Evolutionary conservation across 2,329 filamentous ascomycete species (phyloP), one percentile per base, ranked within the genome.

Genomic region (Fusarium begoniae): DNA sequence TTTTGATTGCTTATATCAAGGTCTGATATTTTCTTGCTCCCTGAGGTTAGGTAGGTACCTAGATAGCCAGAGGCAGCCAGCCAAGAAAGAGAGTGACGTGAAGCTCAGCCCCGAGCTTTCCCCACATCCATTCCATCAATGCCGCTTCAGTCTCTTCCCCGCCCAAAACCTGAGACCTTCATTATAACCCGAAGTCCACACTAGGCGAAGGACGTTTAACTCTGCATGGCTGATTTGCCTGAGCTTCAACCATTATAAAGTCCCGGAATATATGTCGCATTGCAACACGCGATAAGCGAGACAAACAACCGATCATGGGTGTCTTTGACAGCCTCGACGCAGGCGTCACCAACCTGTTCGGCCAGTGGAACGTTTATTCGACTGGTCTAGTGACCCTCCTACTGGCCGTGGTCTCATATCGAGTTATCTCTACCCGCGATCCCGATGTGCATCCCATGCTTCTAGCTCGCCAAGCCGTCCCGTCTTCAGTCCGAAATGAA

Each of bases 381-480:
- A 96, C 93, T 7, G 79, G 77, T 26, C 87, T 99, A 73, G 87
- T 90, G 51, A 89, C 92, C 30, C 79, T 89, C 69, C 86, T 98
- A 48, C 85, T 92, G 69, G 85, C 88, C 62, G 88, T 95, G 78
- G 83, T 96, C 64, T 87, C 91, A 65, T 95, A 94, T 82, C 89
- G 91, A 50, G 84, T 97, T 73, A 85, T 93, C 78, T 90, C 90
- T 70, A 88, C 90, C 57, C 89, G 90, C 69, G 96, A 98, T 60
- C 93, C 96, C 11, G 96, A 99, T 84, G 93, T 93, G 10, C 96
- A 98, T 82, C 96, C 96, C 40, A 91, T 98, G 82, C 89, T 98
- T 54, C 91, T 99, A 35, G 93, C 94, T 63, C 90, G 96, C 61
- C 96, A 98, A 86, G 90, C 94, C 6, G 88, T 91, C 73, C 88